These are phyloP conservation scores for Cydonia oblonga DNA, from an alignment of 331 rosid species.

Conservation along the genomic window DNA sequence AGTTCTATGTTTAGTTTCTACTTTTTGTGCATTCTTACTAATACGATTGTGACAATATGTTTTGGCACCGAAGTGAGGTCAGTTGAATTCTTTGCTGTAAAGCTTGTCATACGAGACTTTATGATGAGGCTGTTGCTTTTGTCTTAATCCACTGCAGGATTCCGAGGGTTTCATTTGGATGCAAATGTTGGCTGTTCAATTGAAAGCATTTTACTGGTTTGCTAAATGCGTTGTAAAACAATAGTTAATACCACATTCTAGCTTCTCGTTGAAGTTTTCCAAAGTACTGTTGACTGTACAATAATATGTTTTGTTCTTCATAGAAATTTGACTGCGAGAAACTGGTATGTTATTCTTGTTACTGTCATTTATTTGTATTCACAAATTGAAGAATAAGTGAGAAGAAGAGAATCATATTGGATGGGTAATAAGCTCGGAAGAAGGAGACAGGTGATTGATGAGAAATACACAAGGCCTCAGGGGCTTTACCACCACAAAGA, in stretches of 20 bases:
- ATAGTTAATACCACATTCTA: not conserved
- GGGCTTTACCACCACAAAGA: constrained; percentile 92
- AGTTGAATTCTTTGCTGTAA: not conserved
- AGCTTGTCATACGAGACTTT: not conserved
- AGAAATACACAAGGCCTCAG: constrained; percentile 84
- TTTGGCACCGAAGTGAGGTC: not conserved
- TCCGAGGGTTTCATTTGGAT: not conserved
- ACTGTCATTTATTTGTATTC: constrained; percentile 25
- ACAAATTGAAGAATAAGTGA: constrained; percentile 8
- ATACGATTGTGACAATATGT: not conserved
- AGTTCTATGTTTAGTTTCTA: not conserved
- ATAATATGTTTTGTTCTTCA: constrained; percentile 12
- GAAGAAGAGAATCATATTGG: constrained; percentile 22
- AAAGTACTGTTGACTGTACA: constrained; percentile 1
- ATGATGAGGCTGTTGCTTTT: not conserved
- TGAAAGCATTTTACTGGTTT: not conserved
- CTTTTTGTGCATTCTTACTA: not conserved
- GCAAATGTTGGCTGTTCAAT: not conserved
- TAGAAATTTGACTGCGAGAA: constrained; percentile 17
- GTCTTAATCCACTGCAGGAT: constrained; percentile 12
- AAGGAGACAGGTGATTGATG: constrained; percentile 90
- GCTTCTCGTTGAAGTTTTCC: not conserved
- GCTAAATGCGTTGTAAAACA: not conserved
- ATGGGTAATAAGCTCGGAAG: constrained; percentile 99
- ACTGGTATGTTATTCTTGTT: constrained; percentile 12